Evolutionary conservation across 2,329 filamentous ascomycete genomes (phyloP).

Genomic region (Corinectria fuckeliana): DNA sequence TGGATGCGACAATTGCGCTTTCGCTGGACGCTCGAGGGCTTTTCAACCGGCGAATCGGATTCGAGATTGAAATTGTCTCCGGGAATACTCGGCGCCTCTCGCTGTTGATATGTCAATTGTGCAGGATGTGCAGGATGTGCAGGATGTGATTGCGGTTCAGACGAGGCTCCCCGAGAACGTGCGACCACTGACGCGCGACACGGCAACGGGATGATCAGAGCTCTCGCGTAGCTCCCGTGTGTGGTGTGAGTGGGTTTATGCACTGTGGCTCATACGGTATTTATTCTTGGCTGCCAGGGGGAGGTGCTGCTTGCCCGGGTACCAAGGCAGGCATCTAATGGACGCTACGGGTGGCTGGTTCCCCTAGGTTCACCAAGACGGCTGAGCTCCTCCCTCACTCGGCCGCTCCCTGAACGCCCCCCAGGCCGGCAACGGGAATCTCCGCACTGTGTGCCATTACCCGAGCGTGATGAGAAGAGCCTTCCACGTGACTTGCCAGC

Average conservation of each 20-base stretch:
- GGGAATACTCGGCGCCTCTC: slow-evolving; percentile 9
- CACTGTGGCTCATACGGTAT: slow-evolving; percentile 5
- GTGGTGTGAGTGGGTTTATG: background rate
- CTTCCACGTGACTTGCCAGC: slow-evolving; percentile 25
- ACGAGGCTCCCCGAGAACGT: background rate
- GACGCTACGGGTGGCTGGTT: no score
- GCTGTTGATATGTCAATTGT: slow-evolving; percentile 1
- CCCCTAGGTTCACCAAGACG: background rate
- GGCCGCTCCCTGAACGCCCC: no score
- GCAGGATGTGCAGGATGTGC: slow-evolving; percentile 12
- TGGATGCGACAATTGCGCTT: background rate
- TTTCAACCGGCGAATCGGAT: background rate
- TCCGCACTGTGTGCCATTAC: slow-evolving; percentile 17
- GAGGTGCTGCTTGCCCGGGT: background rate
- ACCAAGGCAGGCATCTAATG: no score
- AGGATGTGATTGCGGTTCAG: slow-evolving; percentile 8
- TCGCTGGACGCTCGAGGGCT: background rate
- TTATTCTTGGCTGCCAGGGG: background rate
- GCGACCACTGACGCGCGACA: slow-evolving; percentile 3
- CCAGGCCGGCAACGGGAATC: slow-evolving; percentile 4
- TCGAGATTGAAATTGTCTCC: background rate
- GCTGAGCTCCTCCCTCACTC: background rate
- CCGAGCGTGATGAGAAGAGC: background rate
- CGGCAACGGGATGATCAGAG: background rate
- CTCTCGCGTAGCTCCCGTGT: background rate